Conservation (phyloP, 495 filamentous ascomycete species). For the Patellaria atrata region DNA sequence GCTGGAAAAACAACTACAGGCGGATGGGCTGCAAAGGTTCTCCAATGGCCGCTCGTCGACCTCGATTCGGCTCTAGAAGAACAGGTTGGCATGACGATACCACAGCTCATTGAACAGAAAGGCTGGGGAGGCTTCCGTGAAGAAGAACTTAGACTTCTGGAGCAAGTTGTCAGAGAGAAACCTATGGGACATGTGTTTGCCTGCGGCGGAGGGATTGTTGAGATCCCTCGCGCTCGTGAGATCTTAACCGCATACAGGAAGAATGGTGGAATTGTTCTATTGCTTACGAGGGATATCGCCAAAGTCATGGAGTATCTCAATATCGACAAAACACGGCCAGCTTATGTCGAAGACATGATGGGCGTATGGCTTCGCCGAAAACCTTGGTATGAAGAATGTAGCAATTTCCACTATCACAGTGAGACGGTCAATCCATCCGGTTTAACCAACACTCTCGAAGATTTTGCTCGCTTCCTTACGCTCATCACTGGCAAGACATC, state of each 20-base stretch:
- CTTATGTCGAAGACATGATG: slow-evolving; percentile 88
- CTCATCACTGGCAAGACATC: slow-evolving; percentile 54
- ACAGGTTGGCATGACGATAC: slow-evolving; percentile 56
- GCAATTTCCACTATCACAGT: slow-evolving; percentile 88
- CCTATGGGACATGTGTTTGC: slow-evolving; percentile 72
- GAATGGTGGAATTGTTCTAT: slow-evolving; percentile 73
- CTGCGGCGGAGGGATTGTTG: slow-evolving; percentile 86
- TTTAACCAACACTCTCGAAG: slow-evolving; percentile 49
- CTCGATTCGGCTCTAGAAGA: slow-evolving; percentile 76
- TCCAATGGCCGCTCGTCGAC: slow-evolving; percentile 69
- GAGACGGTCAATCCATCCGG: slow-evolving; percentile 46
- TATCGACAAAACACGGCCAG: slow-evolving; percentile 80
- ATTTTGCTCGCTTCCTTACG: slow-evolving; percentile 66
- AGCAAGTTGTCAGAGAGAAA: slow-evolving; percentile 56
- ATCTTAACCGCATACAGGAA: slow-evolving; percentile 59
- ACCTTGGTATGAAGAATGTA: slow-evolving; percentile 85
- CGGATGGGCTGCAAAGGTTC: slow-evolving; percentile 58
- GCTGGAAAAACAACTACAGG: slow-evolving; percentile 94
- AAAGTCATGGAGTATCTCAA: slow-evolving; percentile 82
- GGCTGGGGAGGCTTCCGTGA: slow-evolving; percentile 86
- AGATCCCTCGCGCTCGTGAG: slow-evolving; percentile 68
- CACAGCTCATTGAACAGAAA: slow-evolving; percentile 59
- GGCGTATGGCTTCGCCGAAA: slow-evolving; percentile 84
- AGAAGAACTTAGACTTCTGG: slow-evolving; percentile 62
- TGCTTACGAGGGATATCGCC: slow-evolving; percentile 76